Conservation (phyloP, 2,329 filamentous ascomycete species). For the Erysiphe pulchra region DNA sequence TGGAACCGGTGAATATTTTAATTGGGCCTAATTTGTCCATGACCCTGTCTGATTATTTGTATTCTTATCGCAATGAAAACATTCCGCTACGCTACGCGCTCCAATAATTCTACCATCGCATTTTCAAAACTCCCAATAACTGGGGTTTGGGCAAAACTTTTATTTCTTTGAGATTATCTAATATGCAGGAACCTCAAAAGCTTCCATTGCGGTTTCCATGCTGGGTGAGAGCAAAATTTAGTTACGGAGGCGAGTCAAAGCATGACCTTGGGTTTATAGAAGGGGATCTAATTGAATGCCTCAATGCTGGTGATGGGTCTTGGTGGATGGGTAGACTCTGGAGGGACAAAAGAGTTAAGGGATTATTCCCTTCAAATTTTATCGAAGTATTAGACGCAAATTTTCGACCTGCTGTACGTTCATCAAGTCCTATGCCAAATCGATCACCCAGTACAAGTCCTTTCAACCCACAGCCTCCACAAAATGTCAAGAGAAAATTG, state of each 20-base stretch:
- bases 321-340: conserved; percentile 95
- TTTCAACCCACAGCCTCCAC: conserved; percentile 9
- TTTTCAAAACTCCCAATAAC: no score
- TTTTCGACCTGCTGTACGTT: conserved; percentile 50
- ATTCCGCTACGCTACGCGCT: no score
- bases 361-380: conserved; percentile 91
- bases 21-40: no score
- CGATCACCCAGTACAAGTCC: conserved; percentile 12
- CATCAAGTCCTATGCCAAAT: conserved; percentile 23
- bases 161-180: no score
- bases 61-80: no score
- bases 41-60: no score
- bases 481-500: conserved; percentile 24
- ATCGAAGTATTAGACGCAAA: conserved; percentile 68
- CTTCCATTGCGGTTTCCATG: conserved; percentile 65
- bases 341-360: conserved; percentile 72
- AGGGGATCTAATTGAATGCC: conserved; percentile 89
- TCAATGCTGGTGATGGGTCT: conserved; percentile 89
- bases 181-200: conserved; percentile 29
- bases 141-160: no score
- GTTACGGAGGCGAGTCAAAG: conserved; percentile 20
- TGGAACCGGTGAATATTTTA: no score
- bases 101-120: no score
- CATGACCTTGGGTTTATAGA: conserved; percentile 91
- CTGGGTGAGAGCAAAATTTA: conserved; percentile 79